Conservation (phyloP, 805 yeast genomes). For the Kockiozyma suomiensis region DNA sequence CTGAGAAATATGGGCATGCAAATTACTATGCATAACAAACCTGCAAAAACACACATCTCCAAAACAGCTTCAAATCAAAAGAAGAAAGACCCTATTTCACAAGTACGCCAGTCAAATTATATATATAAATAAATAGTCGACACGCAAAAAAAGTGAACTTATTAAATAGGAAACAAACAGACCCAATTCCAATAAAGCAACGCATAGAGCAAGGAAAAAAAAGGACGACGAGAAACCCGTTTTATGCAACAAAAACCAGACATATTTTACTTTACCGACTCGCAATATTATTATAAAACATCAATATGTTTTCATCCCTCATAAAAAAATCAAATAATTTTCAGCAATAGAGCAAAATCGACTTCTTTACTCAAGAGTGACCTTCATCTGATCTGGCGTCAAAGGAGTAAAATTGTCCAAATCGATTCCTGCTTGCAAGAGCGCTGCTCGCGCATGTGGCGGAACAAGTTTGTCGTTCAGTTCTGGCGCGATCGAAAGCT, state of each 20-base stretch:
- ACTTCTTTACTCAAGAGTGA: slow-evolving; percentile 27
- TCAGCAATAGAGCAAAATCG: no score
- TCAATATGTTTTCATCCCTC: background rate
- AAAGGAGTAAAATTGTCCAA: slow-evolving; percentile 63
- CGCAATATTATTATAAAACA: slow-evolving; percentile 8
- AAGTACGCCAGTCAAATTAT: background rate
- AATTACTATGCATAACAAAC: no score
- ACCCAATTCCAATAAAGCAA: slow-evolving; percentile 9
- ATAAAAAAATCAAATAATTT: background rate
- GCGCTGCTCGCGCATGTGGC: slow-evolving; percentile 48
- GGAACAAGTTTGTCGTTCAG: slow-evolving; percentile 47
- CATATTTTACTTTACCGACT: background rate
- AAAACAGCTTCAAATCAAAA: background rate
- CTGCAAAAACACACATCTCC: background rate
- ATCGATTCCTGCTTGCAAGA: slow-evolving; percentile 47
- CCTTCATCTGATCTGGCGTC: slow-evolving; percentile 38
- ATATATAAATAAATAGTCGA: background rate
- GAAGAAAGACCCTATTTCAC: background rate
- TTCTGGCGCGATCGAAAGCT: slow-evolving; percentile 50
- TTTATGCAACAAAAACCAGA: slow-evolving; percentile 14
- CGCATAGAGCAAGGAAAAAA: background rate
- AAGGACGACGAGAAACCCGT: slow-evolving; percentile 13
- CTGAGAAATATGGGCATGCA: background rate
- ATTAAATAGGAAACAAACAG: background rate
- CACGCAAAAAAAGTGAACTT: background rate